Base-by-base conservation (phyloP, 2,329 filamentous ascomycete species). In the Alternaria solani region DNA sequence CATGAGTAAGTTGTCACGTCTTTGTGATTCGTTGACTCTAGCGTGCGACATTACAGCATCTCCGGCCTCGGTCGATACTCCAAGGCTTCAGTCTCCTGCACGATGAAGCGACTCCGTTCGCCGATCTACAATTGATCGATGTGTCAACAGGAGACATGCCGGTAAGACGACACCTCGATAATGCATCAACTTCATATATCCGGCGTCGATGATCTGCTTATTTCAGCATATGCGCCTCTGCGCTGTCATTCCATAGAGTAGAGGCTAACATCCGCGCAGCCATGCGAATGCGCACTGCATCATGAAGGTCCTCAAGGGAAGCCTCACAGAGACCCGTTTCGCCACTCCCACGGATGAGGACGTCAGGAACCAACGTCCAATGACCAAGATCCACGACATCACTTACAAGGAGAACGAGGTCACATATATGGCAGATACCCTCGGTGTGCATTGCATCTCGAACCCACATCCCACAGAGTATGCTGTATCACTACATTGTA, bases 401-500 rank as follows among this genome's bases (percentile, higher is more conserved):
- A 85, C 84, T 42, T 91, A 93, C 72, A 81, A 83, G 51, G 84
- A 89, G 73, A 90, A 94, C 66, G 83, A 90, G 63, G 92, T 96
- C 39, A 90, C 92, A 8, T 97, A 97, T 79, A 97, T 97, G 89
- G 91, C 92, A 39, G 94, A 97, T 76, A 76, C 93, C 80, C 87
- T 97, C 28, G 94, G 94, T 20, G 83, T 97, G 42, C 94, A 97
- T 80, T 88, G 89, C 55, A 90, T 97, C 61, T 88, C 86, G 66
- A 97, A 97, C 78, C 86, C 87, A 26, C 88, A 91, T 68, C 79
- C 82, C 48, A 84, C 86, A 70, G 87, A 92, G 75, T 89, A 90
- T 74, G 94, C 93, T 66, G 89, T 97, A 49, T 96, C 93, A 57
- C 81, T 97, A 65, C 94, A 97, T 80, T 80, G 86, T 88, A 80